Evolutionary conservation across 1,139 yeast genomes (phyloP), one percentile per base, ranked within the genome.

Genomic region (Magnusiomyces fungicola): DNA sequence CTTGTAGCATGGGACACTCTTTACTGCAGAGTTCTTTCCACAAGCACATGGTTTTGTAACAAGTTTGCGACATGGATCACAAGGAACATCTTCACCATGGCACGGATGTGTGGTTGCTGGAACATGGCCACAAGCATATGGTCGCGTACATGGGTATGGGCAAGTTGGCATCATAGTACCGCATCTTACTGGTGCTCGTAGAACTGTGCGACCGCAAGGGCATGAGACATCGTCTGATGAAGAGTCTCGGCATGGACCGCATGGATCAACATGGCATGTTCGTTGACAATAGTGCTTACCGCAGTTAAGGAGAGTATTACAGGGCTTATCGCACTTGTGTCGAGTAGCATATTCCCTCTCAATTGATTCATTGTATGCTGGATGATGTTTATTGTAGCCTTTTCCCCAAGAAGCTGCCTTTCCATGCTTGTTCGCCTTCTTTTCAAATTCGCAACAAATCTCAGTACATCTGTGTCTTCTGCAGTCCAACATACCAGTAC

Each of bases 161-260:
- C 97, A 89, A 5, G 71, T 72, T 5, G 92, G 84, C 29, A 80
- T 64, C 45, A 69, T 72, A 0, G 92, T 79, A 12, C 97, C 97
- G 69, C 97, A 89, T 56, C 96, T 73, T 10, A 88, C 89, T 0
- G 97, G 97, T 0, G 96, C 96, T 47, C 76, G 76, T 9, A 88
- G 71, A 2, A 83, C 73, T 0, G 97, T 89, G 52, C 76, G 74
- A 1, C 97, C 96, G 70, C 97, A 89, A 50, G 84, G 76, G 62
- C 97, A 89, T 2, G 81, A 75, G 58, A 87, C 70, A 62, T 89
- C 97, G 29, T 86, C 92, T 47, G 81, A 79, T 12, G 88, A 76
- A 3, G 95, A 84, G 59, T 88, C 96, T 47, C 86, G 65, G 63
- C 97, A 89, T 9, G 90, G 83, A 1, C 81, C 80, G 67, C 97